Conservation (phyloP, 2,329 filamentous ascomycete species). For the Epicoccum nigrum region DNA sequence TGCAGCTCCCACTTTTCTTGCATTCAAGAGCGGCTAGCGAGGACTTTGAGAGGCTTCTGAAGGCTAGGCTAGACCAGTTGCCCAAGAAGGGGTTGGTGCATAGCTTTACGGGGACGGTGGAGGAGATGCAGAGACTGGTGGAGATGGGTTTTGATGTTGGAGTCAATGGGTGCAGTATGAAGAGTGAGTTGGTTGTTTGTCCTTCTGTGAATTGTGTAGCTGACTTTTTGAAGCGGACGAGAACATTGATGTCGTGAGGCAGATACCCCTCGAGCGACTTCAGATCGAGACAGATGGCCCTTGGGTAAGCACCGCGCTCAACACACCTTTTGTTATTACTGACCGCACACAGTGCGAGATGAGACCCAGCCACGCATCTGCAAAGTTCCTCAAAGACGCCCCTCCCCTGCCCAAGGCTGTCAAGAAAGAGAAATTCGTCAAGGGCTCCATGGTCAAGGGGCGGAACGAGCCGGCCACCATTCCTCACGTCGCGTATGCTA, state of each 20-base stretch:
- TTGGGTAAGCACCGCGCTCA: slow-evolving; percentile 60
- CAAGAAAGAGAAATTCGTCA: slow-evolving; percentile 94
- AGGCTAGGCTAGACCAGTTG: slow-evolving; percentile 67
- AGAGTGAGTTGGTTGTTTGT: slow-evolving; percentile 58
- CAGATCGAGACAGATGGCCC: slow-evolving; percentile 98
- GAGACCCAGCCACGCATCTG: slow-evolving; percentile 83
- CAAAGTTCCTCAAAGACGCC: slow-evolving; percentile 72
- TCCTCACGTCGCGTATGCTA: slow-evolving; percentile 82
- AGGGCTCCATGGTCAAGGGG: slow-evolving; percentile 89
- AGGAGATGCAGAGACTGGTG: slow-evolving; percentile 83
- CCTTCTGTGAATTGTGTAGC: neutral
- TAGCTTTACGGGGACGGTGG: slow-evolving; percentile 87
- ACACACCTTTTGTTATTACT: neutral
- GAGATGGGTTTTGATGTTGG: slow-evolving; percentile 85
- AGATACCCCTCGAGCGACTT: slow-evolving; percentile 77
- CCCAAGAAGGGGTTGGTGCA: slow-evolving; percentile 85
- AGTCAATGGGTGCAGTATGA: slow-evolving; percentile 96
- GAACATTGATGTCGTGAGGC: slow-evolving; percentile 83
- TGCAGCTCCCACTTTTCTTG: slow-evolving; percentile 86
- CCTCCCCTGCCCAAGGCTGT: slow-evolving; percentile 78
- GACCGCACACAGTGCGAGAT: slow-evolving; percentile 74
- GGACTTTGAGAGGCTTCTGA: slow-evolving; percentile 65
- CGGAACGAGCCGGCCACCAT: slow-evolving; percentile 93
- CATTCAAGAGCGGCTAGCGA: slow-evolving; percentile 84
- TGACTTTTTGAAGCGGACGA: slow-evolving; percentile 51